Evolutionary conservation across 768 basidiomycete genomes (phyloP).

Genomic region (Crepidotus variabilis): DNA sequence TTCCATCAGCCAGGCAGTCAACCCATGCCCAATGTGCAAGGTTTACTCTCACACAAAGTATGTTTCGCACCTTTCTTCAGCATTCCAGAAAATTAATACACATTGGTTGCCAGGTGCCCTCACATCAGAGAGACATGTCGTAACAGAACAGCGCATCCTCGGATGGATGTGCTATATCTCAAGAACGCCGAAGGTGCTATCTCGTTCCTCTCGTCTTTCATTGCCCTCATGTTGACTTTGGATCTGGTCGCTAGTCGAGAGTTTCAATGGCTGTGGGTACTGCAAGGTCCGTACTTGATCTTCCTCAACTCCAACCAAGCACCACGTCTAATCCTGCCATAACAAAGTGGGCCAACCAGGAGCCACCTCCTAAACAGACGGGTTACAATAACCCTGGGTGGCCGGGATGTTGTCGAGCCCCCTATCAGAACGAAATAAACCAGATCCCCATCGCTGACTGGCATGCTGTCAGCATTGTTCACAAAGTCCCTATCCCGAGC

Average conservation of each 20-base stretch:
- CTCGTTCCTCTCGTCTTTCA: conserved; percentile 6
- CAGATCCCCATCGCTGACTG: conserved; percentile 73
- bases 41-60: conserved; percentile 71
- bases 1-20: conserved; percentile 63
- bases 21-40: conserved; percentile 81
- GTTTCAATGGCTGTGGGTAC: conserved; percentile 84
- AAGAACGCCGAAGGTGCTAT: conserved; percentile 83
- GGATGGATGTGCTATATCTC: conserved; percentile 72
- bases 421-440: conserved; percentile 52
- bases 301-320: conserved; percentile 13
- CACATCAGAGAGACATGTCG: conserved; percentile 73
- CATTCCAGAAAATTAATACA: conserved; percentile 17
- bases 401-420: conserved; percentile 89
- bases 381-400: conserved; percentile 73
- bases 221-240: conserved; percentile 5
- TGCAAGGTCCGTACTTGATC: conserved; percentile 64
- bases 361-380: conserved; percentile 49
- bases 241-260: conserved; percentile 47
- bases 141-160: conserved; percentile 71
- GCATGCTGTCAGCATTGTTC: conserved; percentile 74
- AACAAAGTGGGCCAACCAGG: conserved; percentile 68
- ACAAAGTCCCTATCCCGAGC: conserved; percentile 68
- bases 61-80: conserved; percentile 10
- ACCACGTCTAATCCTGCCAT: conserved; percentile 19
- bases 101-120: conserved; percentile 53